Conservation (phyloP, 2,329 filamentous ascomycete genomes). For the Chrysosporium queenslandicum region DNA sequence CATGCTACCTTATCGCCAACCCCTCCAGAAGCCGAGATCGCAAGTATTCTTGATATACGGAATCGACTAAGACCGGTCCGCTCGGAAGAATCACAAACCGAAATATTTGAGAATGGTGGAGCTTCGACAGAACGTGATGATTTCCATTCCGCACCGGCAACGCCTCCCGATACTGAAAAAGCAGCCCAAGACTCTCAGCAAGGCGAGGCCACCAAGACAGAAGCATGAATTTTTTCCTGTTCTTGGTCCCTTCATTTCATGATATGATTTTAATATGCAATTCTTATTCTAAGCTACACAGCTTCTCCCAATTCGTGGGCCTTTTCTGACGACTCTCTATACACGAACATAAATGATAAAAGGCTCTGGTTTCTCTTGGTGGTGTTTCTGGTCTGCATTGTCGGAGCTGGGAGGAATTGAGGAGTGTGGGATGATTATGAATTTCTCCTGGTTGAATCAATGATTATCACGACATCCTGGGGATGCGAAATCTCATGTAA, state of each 20-base stretch:
- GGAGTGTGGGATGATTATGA: too few relatives aligned
- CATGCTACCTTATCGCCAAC: slow-evolving; percentile 10
- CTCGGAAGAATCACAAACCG: slow-evolving; percentile 4
- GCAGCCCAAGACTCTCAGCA: background rate
- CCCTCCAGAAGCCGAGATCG: slow-evolving; percentile 13
- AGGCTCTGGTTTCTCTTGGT: too few relatives aligned
- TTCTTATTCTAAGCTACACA: too few relatives aligned
- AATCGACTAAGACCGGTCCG: slow-evolving; percentile 1
- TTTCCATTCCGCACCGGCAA: slow-evolving; percentile 34
- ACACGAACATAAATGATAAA: too few relatives aligned
- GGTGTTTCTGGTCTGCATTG: background rate
- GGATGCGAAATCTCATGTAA: too few relatives aligned
- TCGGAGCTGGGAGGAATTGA: too few relatives aligned
- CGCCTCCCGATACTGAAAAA: slow-evolving; percentile 17
- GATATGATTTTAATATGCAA: too few relatives aligned
- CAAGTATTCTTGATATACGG: slow-evolving; percentile 5
- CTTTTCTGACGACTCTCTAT: too few relatives aligned
- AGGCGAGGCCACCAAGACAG: background rate
- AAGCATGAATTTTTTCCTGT: background rate
- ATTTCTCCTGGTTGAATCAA: too few relatives aligned
- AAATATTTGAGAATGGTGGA: background rate
- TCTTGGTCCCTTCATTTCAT: too few relatives aligned
- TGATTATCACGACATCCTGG: too few relatives aligned
- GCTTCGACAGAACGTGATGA: slow-evolving; percentile 27
- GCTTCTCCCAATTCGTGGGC: too few relatives aligned